A percentile compares a stretch with the other conserved stretches of the same genome.
phyloP scores from a whole-genome alignment of 345 rosid species.

The Limnanthes douglasii region DNA sequence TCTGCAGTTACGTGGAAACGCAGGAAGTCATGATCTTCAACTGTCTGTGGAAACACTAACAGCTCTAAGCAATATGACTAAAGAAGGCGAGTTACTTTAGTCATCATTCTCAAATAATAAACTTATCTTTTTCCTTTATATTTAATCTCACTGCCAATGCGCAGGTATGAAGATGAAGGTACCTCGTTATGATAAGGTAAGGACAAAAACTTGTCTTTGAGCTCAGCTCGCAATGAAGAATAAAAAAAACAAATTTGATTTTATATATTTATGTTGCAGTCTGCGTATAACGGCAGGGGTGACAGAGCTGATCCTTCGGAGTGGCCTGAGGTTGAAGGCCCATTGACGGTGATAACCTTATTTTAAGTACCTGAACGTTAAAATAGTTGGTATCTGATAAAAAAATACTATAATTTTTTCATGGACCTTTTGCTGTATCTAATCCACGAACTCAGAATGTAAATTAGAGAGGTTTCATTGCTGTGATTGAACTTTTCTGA shows the following conservation, averaged over 20 bases:
- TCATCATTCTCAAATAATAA: background rate
- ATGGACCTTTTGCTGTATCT: too few relatives aligned
- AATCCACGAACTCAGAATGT: too few relatives aligned
- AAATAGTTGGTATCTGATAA: too few relatives aligned
- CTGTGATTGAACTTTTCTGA: background rate
- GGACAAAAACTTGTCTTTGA: conserved; percentile 5
- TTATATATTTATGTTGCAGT: conserved; percentile 31
- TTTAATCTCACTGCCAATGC: conserved; percentile 11
- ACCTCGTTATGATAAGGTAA: conserved; percentile 86
- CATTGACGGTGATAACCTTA: conserved; percentile 37
- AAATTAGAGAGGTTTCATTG: too few relatives aligned
- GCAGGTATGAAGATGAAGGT: conserved; percentile 83
- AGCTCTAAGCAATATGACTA: conserved; percentile 37
- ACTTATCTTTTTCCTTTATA: conserved; percentile 5
- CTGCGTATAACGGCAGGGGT: conserved; percentile 84
- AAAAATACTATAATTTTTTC: too few relatives aligned
- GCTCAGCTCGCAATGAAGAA: conserved; percentile 1
- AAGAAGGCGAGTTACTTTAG: conserved; percentile 43
- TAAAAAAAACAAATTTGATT: background rate
- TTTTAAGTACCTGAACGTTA: conserved; percentile 1
- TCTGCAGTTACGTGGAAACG: conserved; percentile 74
- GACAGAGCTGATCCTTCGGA: conserved; percentile 70
- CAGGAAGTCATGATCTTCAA: conserved; percentile 96
- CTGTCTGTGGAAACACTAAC: conserved; percentile 56
- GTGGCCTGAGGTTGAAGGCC: conserved; percentile 96